Conservation (phyloP, 257 asterid species). For the Gardenia jasminoides region DNA sequence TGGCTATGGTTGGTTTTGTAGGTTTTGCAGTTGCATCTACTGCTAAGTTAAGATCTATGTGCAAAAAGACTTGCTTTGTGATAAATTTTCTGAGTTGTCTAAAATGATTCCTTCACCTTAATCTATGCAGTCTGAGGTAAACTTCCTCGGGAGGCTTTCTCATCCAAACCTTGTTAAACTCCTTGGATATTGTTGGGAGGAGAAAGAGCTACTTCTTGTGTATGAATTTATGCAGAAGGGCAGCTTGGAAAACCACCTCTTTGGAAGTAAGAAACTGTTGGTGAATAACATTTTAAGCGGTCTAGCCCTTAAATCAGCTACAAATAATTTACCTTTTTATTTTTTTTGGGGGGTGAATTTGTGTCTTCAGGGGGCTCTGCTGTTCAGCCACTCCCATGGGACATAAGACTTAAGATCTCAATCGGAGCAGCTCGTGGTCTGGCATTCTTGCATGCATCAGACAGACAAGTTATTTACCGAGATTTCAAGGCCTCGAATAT, state of each 20-base stretch:
- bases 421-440: conserved; percentile 76
- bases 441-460: conserved; percentile 61
- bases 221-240: conserved; percentile 94
- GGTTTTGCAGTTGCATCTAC: neutral
- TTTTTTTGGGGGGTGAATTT: neutral
- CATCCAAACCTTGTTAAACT: conserved; percentile 86
- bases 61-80: neutral
- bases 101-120: conserved; percentile 14
- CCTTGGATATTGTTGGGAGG: conserved; percentile 84
- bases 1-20: neutral
- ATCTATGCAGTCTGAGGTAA: conserved; percentile 69
- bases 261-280: conserved; percentile 62
- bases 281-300: neutral
- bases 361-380: conserved; percentile 59
- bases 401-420: conserved; percentile 53
- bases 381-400: conserved; percentile 78
- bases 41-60: neutral
- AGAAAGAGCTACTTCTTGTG: conserved; percentile 68
- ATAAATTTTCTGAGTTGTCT: neutral
- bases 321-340: conserved; percentile 1
- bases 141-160: conserved; percentile 76
- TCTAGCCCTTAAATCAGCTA: neutral
- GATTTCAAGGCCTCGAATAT: conserved; percentile 86
- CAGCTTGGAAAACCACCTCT: conserved; percentile 93
- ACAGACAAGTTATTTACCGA: conserved; percentile 60